These are phyloP conservation scores for Triangularia setosa DNA, from an alignment of 2,329 filamentous ascomycete species.

Conservation along the genomic window DNA sequence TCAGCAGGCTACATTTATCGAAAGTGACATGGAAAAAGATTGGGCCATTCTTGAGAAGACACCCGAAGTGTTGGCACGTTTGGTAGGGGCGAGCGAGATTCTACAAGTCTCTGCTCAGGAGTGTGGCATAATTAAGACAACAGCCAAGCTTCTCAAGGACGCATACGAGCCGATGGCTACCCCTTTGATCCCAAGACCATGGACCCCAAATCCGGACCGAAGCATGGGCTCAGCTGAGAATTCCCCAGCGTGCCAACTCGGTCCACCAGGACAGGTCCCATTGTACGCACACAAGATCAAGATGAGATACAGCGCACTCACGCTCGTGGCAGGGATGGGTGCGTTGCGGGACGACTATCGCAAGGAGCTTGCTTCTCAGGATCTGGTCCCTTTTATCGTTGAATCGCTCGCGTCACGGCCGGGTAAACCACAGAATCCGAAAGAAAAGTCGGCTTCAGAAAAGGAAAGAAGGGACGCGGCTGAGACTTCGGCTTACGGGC, in stretches of 20 bases:
- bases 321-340: constrained; percentile 76
- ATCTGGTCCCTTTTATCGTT: constrained; percentile 76
- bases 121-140: constrained; percentile 44
- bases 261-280: constrained; percentile 57
- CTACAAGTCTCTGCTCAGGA: constrained; percentile 82
- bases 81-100: constrained; percentile 73
- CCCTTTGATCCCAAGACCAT: constrained; percentile 31
- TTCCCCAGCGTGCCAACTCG: constrained; percentile 47
- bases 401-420: constrained; percentile 66
- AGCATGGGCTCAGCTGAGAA: constrained; percentile 13
- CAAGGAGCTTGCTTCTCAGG: constrained; percentile 76
- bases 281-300: constrained; percentile 65
- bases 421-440: constrained; percentile 44
- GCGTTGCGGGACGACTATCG: constrained; percentile 79
- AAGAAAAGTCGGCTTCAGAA: constrained; percentile 38
- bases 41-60: constrained; percentile 63
- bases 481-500: constrained; percentile 48
- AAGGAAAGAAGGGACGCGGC: constrained; percentile 29
- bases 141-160: constrained; percentile 47
- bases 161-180: constrained; percentile 46
- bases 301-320: constrained; percentile 70
- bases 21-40: constrained; percentile 37
- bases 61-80: constrained; percentile 69
- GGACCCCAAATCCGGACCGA: constrained; percentile 33
- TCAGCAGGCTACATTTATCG: constrained; percentile 34